These are phyloP conservation scores for Debaryomyces udenii DNA, from an alignment of 1,139 yeast species.

Conservation along the genomic window DNA sequence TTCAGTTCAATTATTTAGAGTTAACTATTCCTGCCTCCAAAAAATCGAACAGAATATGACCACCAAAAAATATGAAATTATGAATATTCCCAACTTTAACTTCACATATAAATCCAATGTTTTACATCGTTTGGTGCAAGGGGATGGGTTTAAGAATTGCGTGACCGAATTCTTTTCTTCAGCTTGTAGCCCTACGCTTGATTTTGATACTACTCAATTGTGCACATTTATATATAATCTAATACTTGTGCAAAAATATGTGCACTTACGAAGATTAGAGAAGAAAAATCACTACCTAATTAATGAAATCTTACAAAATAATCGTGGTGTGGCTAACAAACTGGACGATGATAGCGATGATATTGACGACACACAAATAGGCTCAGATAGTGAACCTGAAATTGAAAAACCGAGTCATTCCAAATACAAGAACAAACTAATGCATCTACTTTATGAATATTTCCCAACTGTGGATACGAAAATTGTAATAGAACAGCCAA, in stretches of 20 bases:
- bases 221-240: constrained; percentile 43
- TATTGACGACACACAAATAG: constrained; percentile 24
- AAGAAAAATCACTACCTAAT: constrained; percentile 13
- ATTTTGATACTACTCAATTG: constrained; percentile 49
- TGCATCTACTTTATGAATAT: constrained; percentile 39
- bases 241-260: constrained; percentile 35
- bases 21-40: constrained; percentile 28
- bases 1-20: constrained; percentile 45
- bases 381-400: constrained; percentile 17
- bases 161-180: constrained; percentile 45
- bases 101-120: constrained; percentile 59
- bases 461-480: constrained; percentile 48
- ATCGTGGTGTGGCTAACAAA: constrained; percentile 9
- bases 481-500: constrained; percentile 48
- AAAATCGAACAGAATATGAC: constrained; percentile 16
- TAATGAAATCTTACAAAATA: background rate
- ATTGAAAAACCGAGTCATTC: background rate
- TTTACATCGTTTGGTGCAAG: constrained; percentile 38
- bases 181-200: constrained; percentile 51
- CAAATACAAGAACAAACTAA: constrained; percentile 4
- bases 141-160: constrained; percentile 41
- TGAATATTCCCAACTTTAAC: constrained; percentile 56
- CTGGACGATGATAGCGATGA: constrained; percentile 1
- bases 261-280: constrained; percentile 28
- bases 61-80: constrained; percentile 39